Evolutionary conservation across 2,329 filamentous ascomycete species (phyloP).

Genomic region (Tolypocladium ophioglossoides): DNA sequence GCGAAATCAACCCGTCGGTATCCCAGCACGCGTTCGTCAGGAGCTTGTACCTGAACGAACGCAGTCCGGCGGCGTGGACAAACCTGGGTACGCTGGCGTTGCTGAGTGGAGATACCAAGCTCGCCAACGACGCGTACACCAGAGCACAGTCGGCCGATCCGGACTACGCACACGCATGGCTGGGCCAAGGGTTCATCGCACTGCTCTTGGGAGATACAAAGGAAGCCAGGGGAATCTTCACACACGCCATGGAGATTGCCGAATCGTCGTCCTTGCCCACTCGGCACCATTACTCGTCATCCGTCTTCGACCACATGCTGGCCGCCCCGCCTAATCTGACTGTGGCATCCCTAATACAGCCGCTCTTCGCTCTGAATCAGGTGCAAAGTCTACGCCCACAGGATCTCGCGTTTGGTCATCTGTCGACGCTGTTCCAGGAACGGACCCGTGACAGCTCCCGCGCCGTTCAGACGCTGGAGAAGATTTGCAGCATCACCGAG

Average conservation of each 20-base stretch:
- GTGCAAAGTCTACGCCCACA: conserved; percentile 59
- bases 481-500: conserved; percentile 62
- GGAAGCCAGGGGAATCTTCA: conserved; percentile 78
- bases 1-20: conserved; percentile 72
- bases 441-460: conserved; percentile 58
- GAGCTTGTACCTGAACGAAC: conserved; percentile 85
- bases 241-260: conserved; percentile 88
- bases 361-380: conserved; percentile 81
- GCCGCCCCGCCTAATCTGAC: conserved; percentile 38
- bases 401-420: conserved; percentile 64
- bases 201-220: conserved; percentile 60
- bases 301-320: conserved; percentile 73
- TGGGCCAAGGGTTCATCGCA: conserved; percentile 83
- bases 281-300: conserved; percentile 68
- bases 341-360: conserved; percentile 63
- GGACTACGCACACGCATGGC: conserved; percentile 86
- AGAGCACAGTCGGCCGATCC: conserved; percentile 89
- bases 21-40: conserved; percentile 89
- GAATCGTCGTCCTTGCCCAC: conserved; percentile 64
- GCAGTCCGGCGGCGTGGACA: conserved; percentile 76
- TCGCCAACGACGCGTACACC: conserved; percentile 87
- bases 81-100: conserved; percentile 84
- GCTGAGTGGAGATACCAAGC: conserved; percentile 67
- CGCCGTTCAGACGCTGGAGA: conserved; percentile 53
- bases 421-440: conserved; percentile 73